These are phyloP conservation scores for Lathyrus aphaca DNA, from an alignment of 306 rosid species.

Conservation along the genomic window DNA sequence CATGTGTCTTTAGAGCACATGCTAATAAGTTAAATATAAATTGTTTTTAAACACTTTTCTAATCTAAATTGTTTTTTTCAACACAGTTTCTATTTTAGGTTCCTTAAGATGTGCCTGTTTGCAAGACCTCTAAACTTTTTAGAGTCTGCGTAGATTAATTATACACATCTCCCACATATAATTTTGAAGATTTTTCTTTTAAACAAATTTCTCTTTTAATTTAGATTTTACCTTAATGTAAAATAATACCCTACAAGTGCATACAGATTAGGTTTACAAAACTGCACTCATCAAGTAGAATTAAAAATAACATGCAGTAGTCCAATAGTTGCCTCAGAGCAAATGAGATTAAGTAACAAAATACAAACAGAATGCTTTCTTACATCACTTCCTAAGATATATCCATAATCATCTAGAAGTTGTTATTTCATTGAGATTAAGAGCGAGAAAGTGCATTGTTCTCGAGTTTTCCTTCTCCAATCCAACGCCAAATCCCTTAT, in stretches of 20 bases:
- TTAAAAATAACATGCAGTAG: constrained; percentile 4
- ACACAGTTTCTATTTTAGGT: no score
- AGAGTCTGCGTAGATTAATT: not conserved
- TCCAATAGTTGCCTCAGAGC: constrained; percentile 21
- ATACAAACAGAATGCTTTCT: constrained; percentile 3
- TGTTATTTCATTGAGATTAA: no score
- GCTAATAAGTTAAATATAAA: no score
- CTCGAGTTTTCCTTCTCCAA: not conserved
- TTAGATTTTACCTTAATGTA: not conserved
- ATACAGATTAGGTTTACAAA: not conserved
- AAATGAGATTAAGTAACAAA: constrained; percentile 13
- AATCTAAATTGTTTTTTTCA: no score
- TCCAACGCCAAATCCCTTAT: not conserved
- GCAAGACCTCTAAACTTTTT: not conserved
- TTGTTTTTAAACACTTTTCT: no score
- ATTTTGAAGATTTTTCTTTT: not conserved
- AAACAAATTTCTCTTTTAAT: not conserved
- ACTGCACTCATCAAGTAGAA: constrained; percentile 10
- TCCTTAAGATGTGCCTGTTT: no score
- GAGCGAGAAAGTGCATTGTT: no score
- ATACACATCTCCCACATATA: not conserved
- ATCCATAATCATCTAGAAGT: no score
- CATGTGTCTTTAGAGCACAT: no score
- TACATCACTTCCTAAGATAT: no score
- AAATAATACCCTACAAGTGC: constrained; percentile 15